phyloP scores from a whole-genome alignment of 495 filamentous ascomycete genomes.

The Pseudomonodictys pantanalensis region DNA sequence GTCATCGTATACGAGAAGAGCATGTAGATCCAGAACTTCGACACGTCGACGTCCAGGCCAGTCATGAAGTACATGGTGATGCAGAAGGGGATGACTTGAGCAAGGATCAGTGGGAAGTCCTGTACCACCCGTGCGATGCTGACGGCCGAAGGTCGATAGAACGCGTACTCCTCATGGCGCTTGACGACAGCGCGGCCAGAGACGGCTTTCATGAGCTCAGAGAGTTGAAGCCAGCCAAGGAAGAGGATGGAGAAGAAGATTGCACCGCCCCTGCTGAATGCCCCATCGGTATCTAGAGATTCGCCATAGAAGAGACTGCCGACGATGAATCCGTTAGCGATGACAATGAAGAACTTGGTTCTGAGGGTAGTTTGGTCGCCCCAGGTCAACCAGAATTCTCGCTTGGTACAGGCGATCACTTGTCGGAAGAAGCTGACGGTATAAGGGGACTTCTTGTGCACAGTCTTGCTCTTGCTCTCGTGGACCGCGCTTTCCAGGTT shows the following conservation, averaged over 20 bases:
- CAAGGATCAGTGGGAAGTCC: slow-evolving; percentile 65
- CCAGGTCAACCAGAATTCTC: slow-evolving; percentile 73
- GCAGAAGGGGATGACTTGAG: slow-evolving; percentile 62
- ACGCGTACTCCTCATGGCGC: slow-evolving; percentile 70
- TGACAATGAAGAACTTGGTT: slow-evolving; percentile 75
- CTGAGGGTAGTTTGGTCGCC: slow-evolving; percentile 71
- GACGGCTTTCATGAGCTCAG: slow-evolving; percentile 68
- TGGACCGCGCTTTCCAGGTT: slow-evolving; percentile 67
- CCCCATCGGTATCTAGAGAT: slow-evolving; percentile 60
- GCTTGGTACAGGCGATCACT: slow-evolving; percentile 65
- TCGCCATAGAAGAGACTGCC: slow-evolving; percentile 70
- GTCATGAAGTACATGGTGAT: slow-evolving; percentile 70
- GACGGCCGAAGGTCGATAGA: slow-evolving; percentile 74
- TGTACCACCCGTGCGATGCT: slow-evolving; percentile 63
- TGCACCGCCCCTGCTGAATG: slow-evolving; percentile 66
- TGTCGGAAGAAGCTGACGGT: slow-evolving; percentile 69
- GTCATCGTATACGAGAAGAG: slow-evolving; percentile 69
- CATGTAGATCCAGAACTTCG: slow-evolving; percentile 72
- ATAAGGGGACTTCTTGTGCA: slow-evolving; percentile 66
- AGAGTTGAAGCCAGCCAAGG: slow-evolving; percentile 71
- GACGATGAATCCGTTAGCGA: slow-evolving; percentile 71
- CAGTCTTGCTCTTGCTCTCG: slow-evolving; percentile 65
- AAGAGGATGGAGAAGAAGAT: slow-evolving; percentile 73
- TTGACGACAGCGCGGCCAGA: slow-evolving; percentile 61
- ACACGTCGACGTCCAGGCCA: slow-evolving; percentile 59